Percentiles rank a stretch among this genome's conserved stretches.
These are phyloP conservation scores for Xylariaceae sp. DNA, from an alignment of 2,329 filamentous ascomycete species.

Conservation along the genomic window DNA sequence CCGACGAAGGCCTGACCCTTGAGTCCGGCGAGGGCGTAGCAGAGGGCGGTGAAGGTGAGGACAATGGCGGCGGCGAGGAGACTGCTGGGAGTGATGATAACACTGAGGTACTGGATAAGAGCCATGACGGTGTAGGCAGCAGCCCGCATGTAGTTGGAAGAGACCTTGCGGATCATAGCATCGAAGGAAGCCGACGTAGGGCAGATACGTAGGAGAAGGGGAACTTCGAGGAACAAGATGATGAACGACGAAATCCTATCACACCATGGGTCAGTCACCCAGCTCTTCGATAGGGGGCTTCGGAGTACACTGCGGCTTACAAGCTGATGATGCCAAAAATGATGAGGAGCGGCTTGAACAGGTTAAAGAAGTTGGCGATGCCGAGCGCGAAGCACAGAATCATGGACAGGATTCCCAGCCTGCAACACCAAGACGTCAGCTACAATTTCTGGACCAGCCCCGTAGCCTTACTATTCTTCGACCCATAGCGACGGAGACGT, in stretches of 20 bases:
- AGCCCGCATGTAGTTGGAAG: conserved; percentile 95
- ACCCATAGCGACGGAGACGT: not conserved
- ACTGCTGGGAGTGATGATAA: conserved; percentile 59
- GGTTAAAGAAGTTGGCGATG: conserved; percentile 61
- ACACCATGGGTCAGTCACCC: not conserved
- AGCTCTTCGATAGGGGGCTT: not conserved
- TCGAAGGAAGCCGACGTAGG: conserved; percentile 91
- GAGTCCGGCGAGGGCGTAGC: conserved; percentile 74
- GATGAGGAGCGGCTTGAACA: conserved; percentile 43
- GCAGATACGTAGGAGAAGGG: conserved; percentile 93
- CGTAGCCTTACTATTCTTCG: not conserved
- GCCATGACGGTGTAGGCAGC: conserved; percentile 79
- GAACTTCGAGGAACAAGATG: conserved; percentile 83
- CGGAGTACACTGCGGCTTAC: conserved; percentile 36
- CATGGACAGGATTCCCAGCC: conserved; percentile 66
- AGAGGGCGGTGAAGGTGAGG: conserved; percentile 67
- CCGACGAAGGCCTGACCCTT: conserved; percentile 83
- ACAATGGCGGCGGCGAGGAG: conserved; percentile 84
- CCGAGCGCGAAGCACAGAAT: conserved; percentile 65
- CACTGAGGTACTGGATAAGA: conserved; percentile 76
- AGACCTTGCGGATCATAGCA: conserved; percentile 80
- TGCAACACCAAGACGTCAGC: conserved; percentile 32
- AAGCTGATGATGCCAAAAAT: conserved; percentile 50
- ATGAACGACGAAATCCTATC: conserved; percentile 62
- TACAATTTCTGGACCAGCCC: conserved; percentile 2